Evolutionary conservation across 2,329 filamentous ascomycete genomes (phyloP), one percentile per base, ranked within the genome.

Genomic region (Nigrospora sphaerica): DNA sequence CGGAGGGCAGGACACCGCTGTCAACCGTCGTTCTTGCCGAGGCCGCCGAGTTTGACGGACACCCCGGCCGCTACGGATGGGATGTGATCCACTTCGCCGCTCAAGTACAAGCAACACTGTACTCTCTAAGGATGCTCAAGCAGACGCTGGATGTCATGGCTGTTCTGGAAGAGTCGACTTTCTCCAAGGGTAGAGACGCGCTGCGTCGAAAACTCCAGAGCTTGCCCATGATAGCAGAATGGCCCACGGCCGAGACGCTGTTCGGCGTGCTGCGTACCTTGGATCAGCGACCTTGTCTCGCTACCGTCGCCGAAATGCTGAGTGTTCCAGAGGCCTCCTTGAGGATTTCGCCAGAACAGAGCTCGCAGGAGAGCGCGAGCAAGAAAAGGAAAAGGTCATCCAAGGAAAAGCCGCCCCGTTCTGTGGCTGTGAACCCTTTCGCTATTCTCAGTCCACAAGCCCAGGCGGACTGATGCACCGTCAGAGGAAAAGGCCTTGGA

Each of bases 41-140:
- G 17, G 53, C 55, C n/a, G 56, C 53, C 1, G 54, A 56, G 2
- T 46, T 68, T 12, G 53, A 64, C 33, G 39, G 52, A 55, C 41
- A 61, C 53, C 64, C 69, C 2, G 42, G 33, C 32, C 19, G 31
- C 14, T 45, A 45, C 28, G 37, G 43, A 9, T 87, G 83, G 85
- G 67, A 74, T 11, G 65, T 75, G 16, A 62, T 85, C 38, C 84
- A 88, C 54, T 69, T 85, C 41, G 60, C 72, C 10, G 81, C 82
- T 0, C 78, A 84, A 51, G 61, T 81, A 0, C 78, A 84, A 45
- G 78, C 77, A 5, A 69, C 73, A 1, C 62, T 80, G 6, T 86
- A 86, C 56, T 85, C 82, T 1, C 57, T 86, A 1, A 72, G 80
- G 38, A 76, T 80, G 50, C 58, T 76, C 17, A 64, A 65, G 49